Evolutionary conservation across 1,284 basidiomycete species (phyloP).

Genomic region (Rugosomyces carneus): DNA sequence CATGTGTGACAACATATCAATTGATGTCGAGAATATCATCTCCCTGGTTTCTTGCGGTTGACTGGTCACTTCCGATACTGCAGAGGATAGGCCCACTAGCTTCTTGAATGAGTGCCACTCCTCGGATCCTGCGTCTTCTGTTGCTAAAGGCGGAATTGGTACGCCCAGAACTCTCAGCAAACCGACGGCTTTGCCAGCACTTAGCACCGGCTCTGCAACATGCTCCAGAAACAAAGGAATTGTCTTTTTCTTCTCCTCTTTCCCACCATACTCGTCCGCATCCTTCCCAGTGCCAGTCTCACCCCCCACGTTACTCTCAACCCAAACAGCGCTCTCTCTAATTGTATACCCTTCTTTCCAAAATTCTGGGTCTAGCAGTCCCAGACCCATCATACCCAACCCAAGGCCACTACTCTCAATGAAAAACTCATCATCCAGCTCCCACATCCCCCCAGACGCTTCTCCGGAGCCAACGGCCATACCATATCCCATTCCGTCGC

Average conservation of each 20-base stretch:
- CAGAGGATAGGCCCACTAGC: slow-evolving; percentile 17
- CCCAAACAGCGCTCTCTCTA: slow-evolving; percentile 31
- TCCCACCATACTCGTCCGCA: slow-evolving; percentile 19
- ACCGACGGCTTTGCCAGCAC: slow-evolving; percentile 76
- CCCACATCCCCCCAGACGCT: slow-evolving; percentile 26
- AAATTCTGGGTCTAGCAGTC: slow-evolving; percentile 65
- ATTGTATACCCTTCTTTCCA: slow-evolving; percentile 73
- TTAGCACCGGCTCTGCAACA: slow-evolving; percentile 52
- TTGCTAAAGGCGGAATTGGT: slow-evolving; percentile 20
- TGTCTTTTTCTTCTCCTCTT: slow-evolving; percentile 27
- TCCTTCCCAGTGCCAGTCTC: slow-evolving; percentile 1
- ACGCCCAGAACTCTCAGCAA: slow-evolving; percentile 46
- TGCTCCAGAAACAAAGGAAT: slow-evolving; percentile 59
- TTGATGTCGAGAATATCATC: slow-evolving; percentile 40
- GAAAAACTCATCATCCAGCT: slow-evolving; percentile 75
- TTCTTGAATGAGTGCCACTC: slow-evolving; percentile 26
- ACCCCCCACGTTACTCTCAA: slow-evolving; percentile 19
- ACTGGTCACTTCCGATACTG: not conserved
- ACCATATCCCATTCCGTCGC: slow-evolving; percentile 60
- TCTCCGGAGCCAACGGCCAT: slow-evolving; percentile 23
- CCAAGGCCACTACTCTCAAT: slow-evolving; percentile 64
- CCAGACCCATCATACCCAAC: slow-evolving; percentile 38
- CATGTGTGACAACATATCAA: slow-evolving; percentile 53
- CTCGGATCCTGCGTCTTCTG: slow-evolving; percentile 15
- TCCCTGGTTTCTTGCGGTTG: slow-evolving; percentile 12